Evolutionary conservation across 139 green algal species (phyloP), one percentile per base, ranked within the genome.

Genomic region (Chlorella sp.): DNA sequence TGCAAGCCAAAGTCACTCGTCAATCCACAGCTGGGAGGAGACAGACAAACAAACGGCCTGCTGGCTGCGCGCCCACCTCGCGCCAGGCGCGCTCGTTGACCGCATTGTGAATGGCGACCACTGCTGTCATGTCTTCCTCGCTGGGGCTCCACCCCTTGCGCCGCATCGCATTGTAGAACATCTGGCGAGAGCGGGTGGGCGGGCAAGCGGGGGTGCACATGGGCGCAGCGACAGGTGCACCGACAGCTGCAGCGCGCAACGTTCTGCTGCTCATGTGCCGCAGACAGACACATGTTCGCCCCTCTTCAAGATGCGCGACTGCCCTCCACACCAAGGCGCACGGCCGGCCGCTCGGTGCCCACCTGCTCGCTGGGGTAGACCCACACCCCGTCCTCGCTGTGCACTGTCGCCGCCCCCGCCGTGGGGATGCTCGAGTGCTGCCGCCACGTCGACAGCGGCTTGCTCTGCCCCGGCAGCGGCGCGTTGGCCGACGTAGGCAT

Each of bases 81-180:
- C 68, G 74, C 94, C 94, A 98, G 0, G 90, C 94, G 8, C 90
- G 84, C 86, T 98, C 94, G 77, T 98, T 98, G 46, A 98, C 94
- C 0, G 84, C 84, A 79, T 98, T 98, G 87, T 98, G 94, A 40
- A 98, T 98, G 60, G 82, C 80, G 50, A 98, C 93, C 59, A 98
- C 94, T 4, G 80, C 88, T 1, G 63, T 50, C 93, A 97, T 97
- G 86, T 97, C 93, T 1, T 88, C 66, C 33, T 86, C 82, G 8
- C 73, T 67, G 5, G 93, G 93, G 9, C 87, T 67, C 93, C 93
- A 97, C 11, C 93, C 93, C 89, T 98, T 98, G 14, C 92, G 81
- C 77, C 84, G 84, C 93, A 98, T 98, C 0, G 94, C 94, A 55
- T 95, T 91, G 85, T 86, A 98, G 74, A 98, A 98, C 90, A 97